These are phyloP conservation scores for Neospora caninum DNA, from an alignment of 169 alveolate species.

Conservation along the genomic window DNA sequence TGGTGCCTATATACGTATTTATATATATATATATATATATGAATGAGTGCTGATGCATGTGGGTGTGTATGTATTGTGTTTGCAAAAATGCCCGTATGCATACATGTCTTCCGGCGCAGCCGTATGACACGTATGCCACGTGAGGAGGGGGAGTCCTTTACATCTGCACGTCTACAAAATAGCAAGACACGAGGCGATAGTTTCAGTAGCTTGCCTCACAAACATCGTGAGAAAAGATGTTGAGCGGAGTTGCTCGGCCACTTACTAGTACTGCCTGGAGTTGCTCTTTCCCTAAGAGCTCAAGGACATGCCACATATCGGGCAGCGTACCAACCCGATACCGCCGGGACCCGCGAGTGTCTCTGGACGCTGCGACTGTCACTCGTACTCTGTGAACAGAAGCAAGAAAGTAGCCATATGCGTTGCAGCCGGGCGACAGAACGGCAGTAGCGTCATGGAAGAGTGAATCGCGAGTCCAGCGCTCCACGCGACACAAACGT, in stretches of 20 bases:
- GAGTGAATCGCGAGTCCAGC: not conserved
- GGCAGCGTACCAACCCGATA: conserved; percentile 55
- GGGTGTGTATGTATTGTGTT: too few species aligned
- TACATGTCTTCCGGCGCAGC: too few species aligned
- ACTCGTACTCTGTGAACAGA: conserved; percentile 48
- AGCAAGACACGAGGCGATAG: too few species aligned
- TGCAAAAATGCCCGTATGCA: too few species aligned
- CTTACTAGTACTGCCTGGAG: conserved; percentile 51
- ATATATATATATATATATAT: too few species aligned
- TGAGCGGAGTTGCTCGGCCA: not conserved
- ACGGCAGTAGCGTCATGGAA: not conserved
- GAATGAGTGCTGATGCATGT: too few species aligned
- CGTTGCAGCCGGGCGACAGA: not conserved
- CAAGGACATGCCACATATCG: conserved; percentile 63
- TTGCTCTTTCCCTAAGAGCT: conserved; percentile 32
- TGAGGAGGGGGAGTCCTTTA: too few species aligned
- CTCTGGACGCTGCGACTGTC: conserved; percentile 39
- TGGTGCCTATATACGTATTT: too few species aligned
- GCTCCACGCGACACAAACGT: not conserved
- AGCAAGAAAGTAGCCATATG: not conserved
- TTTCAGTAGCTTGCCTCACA: too few species aligned
- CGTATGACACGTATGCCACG: too few species aligned
- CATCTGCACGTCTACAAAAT: too few species aligned
- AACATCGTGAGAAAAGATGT: too few species aligned
- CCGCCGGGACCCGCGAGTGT: not conserved